A percentile compares a stretch with the other conserved stretches of the same genome.
Evolutionary conservation across 768 basidiomycete species (phyloP).

Genomic region (Rhodotorula paludigena): DNA sequence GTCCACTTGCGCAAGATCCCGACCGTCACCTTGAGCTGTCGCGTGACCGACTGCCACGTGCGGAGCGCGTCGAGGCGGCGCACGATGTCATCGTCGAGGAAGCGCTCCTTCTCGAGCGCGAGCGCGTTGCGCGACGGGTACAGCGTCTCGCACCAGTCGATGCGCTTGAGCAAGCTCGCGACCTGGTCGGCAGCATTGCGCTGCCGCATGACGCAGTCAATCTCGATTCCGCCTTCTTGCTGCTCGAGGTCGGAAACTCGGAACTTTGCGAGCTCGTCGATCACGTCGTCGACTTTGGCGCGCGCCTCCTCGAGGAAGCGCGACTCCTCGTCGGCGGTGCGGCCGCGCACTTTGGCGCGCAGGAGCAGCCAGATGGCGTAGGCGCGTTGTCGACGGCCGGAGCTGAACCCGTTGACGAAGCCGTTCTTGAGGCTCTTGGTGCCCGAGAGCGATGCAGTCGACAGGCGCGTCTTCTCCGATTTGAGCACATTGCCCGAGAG

Average conservation of each 20-base stretch:
- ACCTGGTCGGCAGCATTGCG: slow-evolving; percentile 41
- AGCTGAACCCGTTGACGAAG: slow-evolving; percentile 27
- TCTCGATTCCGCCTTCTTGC: slow-evolving; percentile 5
- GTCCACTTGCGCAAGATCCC: slow-evolving; percentile 83
- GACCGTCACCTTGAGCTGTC: slow-evolving; percentile 76
- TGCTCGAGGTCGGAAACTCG: slow-evolving; percentile 51
- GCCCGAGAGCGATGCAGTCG: slow-evolving; percentile 61
- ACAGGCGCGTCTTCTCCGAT: slow-evolving; percentile 89
- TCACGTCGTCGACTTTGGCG: slow-evolving; percentile 71
- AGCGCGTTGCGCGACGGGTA: slow-evolving; percentile 40
- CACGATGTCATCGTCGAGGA: slow-evolving; percentile 55
- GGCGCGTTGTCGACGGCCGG: slow-evolving; percentile 50
- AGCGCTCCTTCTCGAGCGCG: slow-evolving; percentile 60
- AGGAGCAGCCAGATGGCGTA: slow-evolving; percentile 80
- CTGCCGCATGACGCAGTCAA: slow-evolving; percentile 9
- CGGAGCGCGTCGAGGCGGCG: slow-evolving; percentile 81
- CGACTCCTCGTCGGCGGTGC: slow-evolving; percentile 75
- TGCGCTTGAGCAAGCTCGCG: slow-evolving; percentile 34
- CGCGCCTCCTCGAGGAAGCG: slow-evolving; percentile 76
- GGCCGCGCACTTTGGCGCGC: slow-evolving; percentile 74
- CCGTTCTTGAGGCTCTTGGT: slow-evolving; percentile 58
- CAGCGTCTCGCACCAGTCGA: slow-evolving; percentile 41
- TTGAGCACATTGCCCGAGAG: slow-evolving; percentile 89
- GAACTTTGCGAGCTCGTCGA: slow-evolving; percentile 78
- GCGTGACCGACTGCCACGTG: slow-evolving; percentile 84